phyloP scores from a whole-genome alignment of 805 yeast species.

The Grigorovia transvaalensis region DNA sequence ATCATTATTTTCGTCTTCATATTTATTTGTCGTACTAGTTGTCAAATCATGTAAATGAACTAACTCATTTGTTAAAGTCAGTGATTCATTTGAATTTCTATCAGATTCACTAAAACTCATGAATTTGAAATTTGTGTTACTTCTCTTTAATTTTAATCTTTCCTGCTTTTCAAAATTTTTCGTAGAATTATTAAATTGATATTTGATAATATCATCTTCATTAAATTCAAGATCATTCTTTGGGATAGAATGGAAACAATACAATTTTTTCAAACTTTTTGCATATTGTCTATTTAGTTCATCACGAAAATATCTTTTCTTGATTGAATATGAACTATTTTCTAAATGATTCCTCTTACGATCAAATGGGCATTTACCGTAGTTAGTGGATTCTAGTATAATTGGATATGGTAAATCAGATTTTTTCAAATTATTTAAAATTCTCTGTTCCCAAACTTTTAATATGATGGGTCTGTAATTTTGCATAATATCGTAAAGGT shows the following conservation, averaged over 20 bases:
- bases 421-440: constrained; percentile 12
- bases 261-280: constrained; percentile 20
- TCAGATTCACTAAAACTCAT: constrained; percentile 7
- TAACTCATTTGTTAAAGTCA: neutral
- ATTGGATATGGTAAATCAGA: constrained; percentile 29
- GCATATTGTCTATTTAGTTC: constrained; percentile 25
- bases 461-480: constrained; percentile 65
- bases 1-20: neutral
- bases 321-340: constrained; percentile 10
- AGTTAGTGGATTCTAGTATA: constrained; percentile 15
- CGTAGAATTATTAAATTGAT: constrained; percentile 2
- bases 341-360: constrained; percentile 10
- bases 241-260: constrained; percentile 23
- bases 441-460: constrained; percentile 57
- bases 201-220: constrained; percentile 10
- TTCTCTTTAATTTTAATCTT: constrained; percentile 4
- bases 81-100: neutral
- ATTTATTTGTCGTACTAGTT: neutral
- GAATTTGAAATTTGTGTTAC: constrained; percentile 4
- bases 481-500: constrained; percentile 69
- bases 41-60: neutral
- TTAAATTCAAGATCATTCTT: constrained; percentile 10
- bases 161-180: neutral
- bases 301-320: constrained; percentile 26
- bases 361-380: constrained; percentile 72